A percentile compares a stretch with the other conserved stretches of the same genome.
Evolutionary conservation across 371 early-diverging fungal genomes (phyloP).

Genomic region (Mortierella sp.): DNA sequence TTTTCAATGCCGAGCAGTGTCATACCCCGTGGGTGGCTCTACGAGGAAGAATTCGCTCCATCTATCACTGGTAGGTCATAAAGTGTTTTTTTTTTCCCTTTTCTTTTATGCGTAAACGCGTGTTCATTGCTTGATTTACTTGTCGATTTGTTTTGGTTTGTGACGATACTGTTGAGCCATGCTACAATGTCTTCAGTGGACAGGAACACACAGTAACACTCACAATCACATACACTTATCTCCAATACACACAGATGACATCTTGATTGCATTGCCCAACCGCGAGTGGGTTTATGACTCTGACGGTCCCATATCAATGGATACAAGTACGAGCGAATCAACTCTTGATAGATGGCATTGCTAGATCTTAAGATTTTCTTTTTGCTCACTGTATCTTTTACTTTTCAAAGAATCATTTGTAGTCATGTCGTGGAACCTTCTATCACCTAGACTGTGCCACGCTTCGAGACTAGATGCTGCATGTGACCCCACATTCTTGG

Average conservation of each 20-base stretch:
- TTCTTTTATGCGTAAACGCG: slow-evolving; percentile 12
- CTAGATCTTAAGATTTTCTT: background rate
- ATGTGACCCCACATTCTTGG: slow-evolving; percentile 43
- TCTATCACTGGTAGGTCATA: slow-evolving; percentile 47
- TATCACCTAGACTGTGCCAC: slow-evolving; percentile 52
- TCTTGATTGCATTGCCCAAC: slow-evolving; percentile 47
- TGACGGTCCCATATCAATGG: slow-evolving; percentile 43
- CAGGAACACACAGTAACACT: background rate
- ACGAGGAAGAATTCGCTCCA: slow-evolving; percentile 38
- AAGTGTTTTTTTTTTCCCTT: background rate
- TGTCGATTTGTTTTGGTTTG: slow-evolving; percentile 20
- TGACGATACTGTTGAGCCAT: slow-evolving; percentile 7
- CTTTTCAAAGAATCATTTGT: slow-evolving; percentile 45
- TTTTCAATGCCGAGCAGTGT: slow-evolving; percentile 52
- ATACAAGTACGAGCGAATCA: slow-evolving; percentile 34
- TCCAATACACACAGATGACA: slow-evolving; percentile 26
- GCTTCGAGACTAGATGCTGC: slow-evolving; percentile 37
- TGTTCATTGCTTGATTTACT: slow-evolving; percentile 7
- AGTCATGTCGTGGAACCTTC: slow-evolving; percentile 57
- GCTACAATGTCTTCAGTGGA: background rate
- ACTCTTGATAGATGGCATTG: background rate
- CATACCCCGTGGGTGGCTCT: slow-evolving; percentile 57
- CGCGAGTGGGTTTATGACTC: slow-evolving; percentile 55
- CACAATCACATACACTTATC: background rate
- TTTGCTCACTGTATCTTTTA: background rate